Evolutionary conservation across 768 basidiomycete genomes (phyloP).

Genomic region (Cyclocybe aegerita): DNA sequence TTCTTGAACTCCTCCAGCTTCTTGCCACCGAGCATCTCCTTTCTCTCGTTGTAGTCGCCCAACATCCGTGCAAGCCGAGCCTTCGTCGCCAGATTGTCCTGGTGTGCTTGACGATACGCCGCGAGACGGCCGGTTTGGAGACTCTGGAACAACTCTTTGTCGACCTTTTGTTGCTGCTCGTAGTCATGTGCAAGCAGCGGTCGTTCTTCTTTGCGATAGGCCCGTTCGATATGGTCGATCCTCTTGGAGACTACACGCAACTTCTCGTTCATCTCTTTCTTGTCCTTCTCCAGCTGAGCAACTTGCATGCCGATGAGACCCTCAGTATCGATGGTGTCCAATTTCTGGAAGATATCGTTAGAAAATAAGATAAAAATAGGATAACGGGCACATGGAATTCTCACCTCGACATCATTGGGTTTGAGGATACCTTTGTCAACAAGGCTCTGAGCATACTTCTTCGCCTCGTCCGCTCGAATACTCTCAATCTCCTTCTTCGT

Average conservation of each 20-base stretch:
- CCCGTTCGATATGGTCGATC: constrained; percentile 93
- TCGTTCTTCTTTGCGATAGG: constrained; percentile 90
- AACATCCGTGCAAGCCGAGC: constrained; percentile 69
- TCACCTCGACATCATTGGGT: constrained; percentile 62
- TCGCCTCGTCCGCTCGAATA: constrained; percentile 78
- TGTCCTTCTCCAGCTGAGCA: constrained; percentile 95
- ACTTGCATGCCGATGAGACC: constrained; percentile 88
- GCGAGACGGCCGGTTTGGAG: constrained; percentile 60
- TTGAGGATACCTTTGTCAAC: constrained; percentile 76
- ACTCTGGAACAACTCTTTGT: constrained; percentile 66
- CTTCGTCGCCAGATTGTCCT: constrained; percentile 74
- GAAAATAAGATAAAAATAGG: constrained; percentile 2
- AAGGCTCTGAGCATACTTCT: constrained; percentile 82
- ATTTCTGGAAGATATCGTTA: constrained; percentile 46
- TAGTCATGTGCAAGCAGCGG: constrained; percentile 87
- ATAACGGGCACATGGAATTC: constrained; percentile 24
- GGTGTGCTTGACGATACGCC: constrained; percentile 53
- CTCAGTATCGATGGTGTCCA: constrained; percentile 84
- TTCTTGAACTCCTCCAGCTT: constrained; percentile 65
- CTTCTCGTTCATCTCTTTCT: constrained; percentile 79
- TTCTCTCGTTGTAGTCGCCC: constrained; percentile 60
- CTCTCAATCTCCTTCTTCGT: constrained; percentile 73
- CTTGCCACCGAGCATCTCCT: constrained; percentile 52
- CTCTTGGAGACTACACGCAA: constrained; percentile 84
- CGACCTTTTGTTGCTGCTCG: constrained; percentile 76